A percentile compares a stretch with the other conserved stretches of the same genome.
These are phyloP conservation scores for Striga asiatica DNA, from an alignment of 257 asterid species.

Conservation along the genomic window DNA sequence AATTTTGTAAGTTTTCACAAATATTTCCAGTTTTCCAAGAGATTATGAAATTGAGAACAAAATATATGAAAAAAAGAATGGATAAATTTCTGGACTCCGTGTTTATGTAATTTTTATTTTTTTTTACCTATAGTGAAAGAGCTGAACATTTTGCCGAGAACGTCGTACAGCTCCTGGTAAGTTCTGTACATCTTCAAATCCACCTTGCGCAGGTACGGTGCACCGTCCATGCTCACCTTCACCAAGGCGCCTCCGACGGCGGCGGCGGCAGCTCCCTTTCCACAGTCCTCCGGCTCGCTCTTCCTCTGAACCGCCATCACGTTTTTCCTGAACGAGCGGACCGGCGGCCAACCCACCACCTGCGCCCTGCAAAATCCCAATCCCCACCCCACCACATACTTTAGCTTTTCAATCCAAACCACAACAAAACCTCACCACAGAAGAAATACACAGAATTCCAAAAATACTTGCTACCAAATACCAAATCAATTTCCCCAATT, in stretches of 20 bases:
- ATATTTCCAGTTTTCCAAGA: too few relatives aligned
- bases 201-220: conserved; percentile 77
- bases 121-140: conserved; percentile 54
- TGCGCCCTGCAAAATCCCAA: conserved; percentile 45
- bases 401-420: neutral
- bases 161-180: conserved; percentile 54
- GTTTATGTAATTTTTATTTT: too few relatives aligned
- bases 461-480: neutral
- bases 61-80: too few relatives aligned
- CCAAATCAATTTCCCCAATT: neutral
- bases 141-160: conserved; percentile 61
- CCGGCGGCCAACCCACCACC: conserved; percentile 96
- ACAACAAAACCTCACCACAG: neutral
- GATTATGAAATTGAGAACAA: neutral
- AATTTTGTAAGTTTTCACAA: too few relatives aligned
- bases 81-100: neutral
- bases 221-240: conserved; percentile 89
- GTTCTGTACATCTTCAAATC: conserved; percentile 59
- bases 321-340: conserved; percentile 55
- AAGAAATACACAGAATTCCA: neutral
- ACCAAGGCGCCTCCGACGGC: conserved; percentile 34
- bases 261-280: conserved; percentile 18
- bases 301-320: conserved; percentile 39
- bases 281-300: conserved; percentile 28
- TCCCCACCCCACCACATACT: neutral